Evolutionary conservation across 73 alveolate species (phyloP).

Genomic region (Urostyla sp.): DNA sequence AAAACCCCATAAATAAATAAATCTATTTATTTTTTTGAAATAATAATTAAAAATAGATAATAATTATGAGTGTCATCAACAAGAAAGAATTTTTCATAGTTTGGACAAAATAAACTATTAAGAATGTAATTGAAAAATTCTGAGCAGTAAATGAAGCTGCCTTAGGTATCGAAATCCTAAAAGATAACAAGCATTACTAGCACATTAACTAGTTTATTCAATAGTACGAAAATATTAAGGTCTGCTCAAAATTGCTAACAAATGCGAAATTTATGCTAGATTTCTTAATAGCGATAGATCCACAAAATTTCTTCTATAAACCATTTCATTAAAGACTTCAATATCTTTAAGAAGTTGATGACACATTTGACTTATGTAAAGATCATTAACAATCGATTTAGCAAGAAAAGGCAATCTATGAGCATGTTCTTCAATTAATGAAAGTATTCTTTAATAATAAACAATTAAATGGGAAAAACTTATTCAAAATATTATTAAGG

Average conservation of each 20-base stretch:
- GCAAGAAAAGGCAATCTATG: background rate
- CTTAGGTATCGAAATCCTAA: background rate
- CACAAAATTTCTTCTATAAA: background rate
- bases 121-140: background rate
- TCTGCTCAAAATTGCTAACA: background rate
- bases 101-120: conserved; percentile 27
- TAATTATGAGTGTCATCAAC: conserved; percentile 39
- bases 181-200: background rate
- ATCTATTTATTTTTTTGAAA: no score
- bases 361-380: background rate
- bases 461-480: conserved; percentile 24
- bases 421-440: conserved; percentile 24
- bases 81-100: conserved; percentile 24
- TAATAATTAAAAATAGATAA: no score
- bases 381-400: background rate
- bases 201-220: background rate
- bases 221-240: background rate
- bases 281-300: background rate
- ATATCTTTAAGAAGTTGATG: background rate
- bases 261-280: conserved; percentile 19
- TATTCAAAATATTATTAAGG: conserved; percentile 2
- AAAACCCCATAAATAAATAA: no score
- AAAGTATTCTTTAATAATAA: conserved; percentile 28
- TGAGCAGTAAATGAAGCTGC: background rate
- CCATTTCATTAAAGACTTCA: background rate